phyloP scores from a whole-genome alignment of 371 early-diverging fungal species.

The Zancudomyces culisetae region DNA sequence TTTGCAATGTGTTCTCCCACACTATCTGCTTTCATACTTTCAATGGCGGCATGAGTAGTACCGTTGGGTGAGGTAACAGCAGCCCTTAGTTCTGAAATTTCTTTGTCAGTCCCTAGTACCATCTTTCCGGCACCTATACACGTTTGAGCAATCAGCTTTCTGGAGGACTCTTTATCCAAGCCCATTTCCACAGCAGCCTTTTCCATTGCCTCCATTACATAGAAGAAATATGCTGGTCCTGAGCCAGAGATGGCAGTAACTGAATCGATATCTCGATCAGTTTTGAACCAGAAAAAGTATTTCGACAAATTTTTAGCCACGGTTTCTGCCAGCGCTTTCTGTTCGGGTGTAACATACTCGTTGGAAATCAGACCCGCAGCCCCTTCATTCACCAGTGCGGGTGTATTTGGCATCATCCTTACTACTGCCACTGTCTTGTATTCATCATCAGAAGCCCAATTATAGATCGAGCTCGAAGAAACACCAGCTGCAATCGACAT shows the following conservation, averaged over 20 bases:
- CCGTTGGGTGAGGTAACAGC: constrained; percentile 89
- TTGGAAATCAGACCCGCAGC: constrained; percentile 69
- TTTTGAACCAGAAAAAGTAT: constrained; percentile 56
- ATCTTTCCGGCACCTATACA: constrained; percentile 77
- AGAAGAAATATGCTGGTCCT: constrained; percentile 88
- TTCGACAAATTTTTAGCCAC: constrained; percentile 55
- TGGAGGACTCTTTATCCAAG: constrained; percentile 47
- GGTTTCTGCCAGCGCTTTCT: constrained; percentile 38
- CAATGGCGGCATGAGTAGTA: constrained; percentile 79
- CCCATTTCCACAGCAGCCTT: constrained; percentile 64
- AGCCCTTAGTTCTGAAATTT: constrained; percentile 46
- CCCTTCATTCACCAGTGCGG: constrained; percentile 68
- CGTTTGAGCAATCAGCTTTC: constrained; percentile 67
- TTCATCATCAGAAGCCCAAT: constrained; percentile 34
- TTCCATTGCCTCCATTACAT: constrained; percentile 76
- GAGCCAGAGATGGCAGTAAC: constrained; percentile 75
- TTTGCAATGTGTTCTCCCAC: constrained; percentile 11
- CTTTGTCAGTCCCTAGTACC: constrained; percentile 44
- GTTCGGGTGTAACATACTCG: constrained; percentile 30
- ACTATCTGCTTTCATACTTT: constrained; percentile 36
- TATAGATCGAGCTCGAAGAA: constrained; percentile 40
- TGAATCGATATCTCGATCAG: constrained; percentile 58
- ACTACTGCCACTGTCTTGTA: constrained; percentile 35
- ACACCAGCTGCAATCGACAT: constrained; percentile 86
- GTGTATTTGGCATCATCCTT: constrained; percentile 89